Evolutionary conservation across 225 moss, liverwort and hornwort genomes (phyloP), one percentile per base, ranked within the genome.

Genomic region (Pseudisothecium myosuroides): DNA sequence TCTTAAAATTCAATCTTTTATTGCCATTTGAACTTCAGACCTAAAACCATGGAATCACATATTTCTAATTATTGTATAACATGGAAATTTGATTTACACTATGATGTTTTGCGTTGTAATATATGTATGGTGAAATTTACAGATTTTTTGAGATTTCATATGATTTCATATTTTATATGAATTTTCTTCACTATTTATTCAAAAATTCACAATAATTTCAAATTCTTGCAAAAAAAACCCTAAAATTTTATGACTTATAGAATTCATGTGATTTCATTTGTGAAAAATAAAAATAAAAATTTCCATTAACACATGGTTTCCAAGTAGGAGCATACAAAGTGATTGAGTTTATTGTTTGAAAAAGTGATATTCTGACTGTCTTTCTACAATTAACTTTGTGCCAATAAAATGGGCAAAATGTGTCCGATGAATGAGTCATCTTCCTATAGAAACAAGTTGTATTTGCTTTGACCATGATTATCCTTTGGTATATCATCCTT

Each of bases 31-130:
- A 36, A 66, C 34, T 66, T 65, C 5, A 36, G 10, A 15, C 32
- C 17, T 16, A 9, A 9, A 64, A 64, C 17, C 32, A 64, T 64
- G 0, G 1, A 68, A 22, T 21, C 4, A 11, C 1, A 22, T 1
- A 12, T n/a, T 67, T n/a, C 4, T n/a, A n/a, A 12, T 68, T 7
- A n/a, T n/a, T 22, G n/a, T 4, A n/a, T 22, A 19, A 68, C 1
- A 14, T 1, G 0, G 0, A 71, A 71, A 41, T 14, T 39, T 71
- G 14, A 14, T 71, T 14, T 41, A 69, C 3, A 8, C 2, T 4
- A 1, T 3, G 7, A 69, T 43, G 5, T 16, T 45, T 43, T 28
- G 3, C 5, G 10, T 17, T 28, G 6, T 10, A 27, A 17, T 73
- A 73, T 39, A 23, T 1, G 2, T 5, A 24, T 10, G 0, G 1